These are phyloP conservation scores for Solanum clarkiae DNA, from an alignment of 257 asterid species.

Conservation along the genomic window DNA sequence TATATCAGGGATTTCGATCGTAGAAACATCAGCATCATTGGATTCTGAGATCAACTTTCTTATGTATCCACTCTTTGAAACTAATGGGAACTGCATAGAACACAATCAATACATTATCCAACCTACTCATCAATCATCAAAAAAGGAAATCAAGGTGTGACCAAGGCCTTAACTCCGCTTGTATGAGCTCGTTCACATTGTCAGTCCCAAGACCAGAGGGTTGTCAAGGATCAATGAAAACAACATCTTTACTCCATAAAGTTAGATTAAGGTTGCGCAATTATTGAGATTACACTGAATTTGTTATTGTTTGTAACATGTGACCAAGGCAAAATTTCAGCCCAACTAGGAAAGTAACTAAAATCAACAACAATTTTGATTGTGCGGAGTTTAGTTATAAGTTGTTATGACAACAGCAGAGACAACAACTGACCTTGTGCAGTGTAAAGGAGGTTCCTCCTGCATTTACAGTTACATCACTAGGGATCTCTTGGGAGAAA, in stretches of 20 bases:
- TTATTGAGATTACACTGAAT: not conserved
- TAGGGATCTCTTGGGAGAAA: conserved; percentile 71
- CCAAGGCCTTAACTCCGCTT: not conserved
- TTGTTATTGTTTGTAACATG: not conserved
- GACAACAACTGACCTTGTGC: conserved; percentile 48
- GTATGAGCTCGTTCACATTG: not conserved
- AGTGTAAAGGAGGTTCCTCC: conserved; percentile 61
- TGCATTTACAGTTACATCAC: conserved; percentile 59
- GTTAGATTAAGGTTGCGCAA: not conserved
- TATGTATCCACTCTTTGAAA: conserved; percentile 72
- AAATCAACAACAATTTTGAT: not conserved
- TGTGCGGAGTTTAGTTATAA: not conserved
- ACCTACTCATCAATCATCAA: not conserved
- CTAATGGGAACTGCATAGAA: conserved; percentile 58
- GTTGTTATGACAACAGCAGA: not conserved
- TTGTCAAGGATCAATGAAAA: not conserved
- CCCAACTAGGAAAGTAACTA: not conserved
- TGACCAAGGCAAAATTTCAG: not conserved
- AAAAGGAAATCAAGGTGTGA: not conserved
- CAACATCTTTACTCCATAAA: not conserved
- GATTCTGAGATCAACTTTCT: conserved; percentile 48
- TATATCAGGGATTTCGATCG: conserved; percentile 43
- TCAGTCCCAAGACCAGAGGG: not conserved
- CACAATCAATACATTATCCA: not conserved
- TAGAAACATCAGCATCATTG: conserved; percentile 24